Base-by-base conservation (phyloP, 805 yeast species). In the Torulaspora quercuum region DNA sequence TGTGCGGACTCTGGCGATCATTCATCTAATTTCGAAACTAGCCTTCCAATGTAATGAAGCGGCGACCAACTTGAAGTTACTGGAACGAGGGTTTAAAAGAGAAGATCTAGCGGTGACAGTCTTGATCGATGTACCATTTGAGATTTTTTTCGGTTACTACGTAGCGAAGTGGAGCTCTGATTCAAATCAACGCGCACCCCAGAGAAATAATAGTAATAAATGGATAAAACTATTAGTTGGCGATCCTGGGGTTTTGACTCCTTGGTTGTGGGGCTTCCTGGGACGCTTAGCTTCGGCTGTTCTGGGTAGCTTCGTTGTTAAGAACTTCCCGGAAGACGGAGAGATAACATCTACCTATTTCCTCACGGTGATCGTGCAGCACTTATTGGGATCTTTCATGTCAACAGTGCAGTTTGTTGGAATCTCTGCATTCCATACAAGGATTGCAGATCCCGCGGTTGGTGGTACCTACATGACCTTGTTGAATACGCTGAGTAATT, bases 381-480 rank as follows among this genome's bases (percentile, higher is more conserved):
- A 92, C 61, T 69, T 90, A 18, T 57, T 86, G 22, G 85, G 94
- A 11, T 83, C 95, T 7, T 89, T 92, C 62, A 85, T 90, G 95
- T 74, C 88, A 5, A 92, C 98, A 0, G 80, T 92, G 39, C 97
- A 90, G 62, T 90, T 92, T 65, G 97, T 92, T 12, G 83, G 95
- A 1, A 78, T 92, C 27, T 82, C 88, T 55, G 95, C 97, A 0
- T 92, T 92, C 70, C 97, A 90, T 63, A 90, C 97, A 3, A 79
- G 81, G 50, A 84, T 92, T 37, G 95, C 98, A 2, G 98, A 92
- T 57, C 97, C 98, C 0, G 64, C 79, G 12, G 85, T 92, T 51
- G 98, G 98, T 11, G 98, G 98, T 1, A 92, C 98, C 0, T 92
- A 92, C 60, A 90, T 92, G 97, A 92, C 98, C 0, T 80, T 95